Evolutionary conservation across 306 rosid genomes (phyloP).

Genomic region (Lupinus albus): DNA sequence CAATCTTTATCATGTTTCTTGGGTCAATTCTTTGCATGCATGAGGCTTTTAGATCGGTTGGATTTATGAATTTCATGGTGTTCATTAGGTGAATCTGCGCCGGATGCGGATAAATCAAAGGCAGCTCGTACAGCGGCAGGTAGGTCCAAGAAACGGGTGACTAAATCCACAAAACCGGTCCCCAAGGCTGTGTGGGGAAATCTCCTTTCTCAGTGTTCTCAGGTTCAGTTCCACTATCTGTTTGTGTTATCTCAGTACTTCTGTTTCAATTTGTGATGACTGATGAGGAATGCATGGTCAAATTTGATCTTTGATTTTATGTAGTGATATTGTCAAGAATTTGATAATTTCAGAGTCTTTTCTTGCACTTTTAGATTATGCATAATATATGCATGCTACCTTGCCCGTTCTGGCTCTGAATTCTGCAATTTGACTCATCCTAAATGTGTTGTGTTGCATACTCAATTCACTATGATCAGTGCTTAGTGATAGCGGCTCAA

Average conservation of each 20-base stretch:
- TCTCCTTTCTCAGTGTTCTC: conserved; percentile 80
- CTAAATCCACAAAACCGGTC: conserved; percentile 41
- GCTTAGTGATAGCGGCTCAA: too few relatives aligned
- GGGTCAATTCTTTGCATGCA: conserved; percentile 32
- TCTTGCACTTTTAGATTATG: not conserved
- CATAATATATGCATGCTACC: not conserved
- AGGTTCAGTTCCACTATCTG: conserved; percentile 54
- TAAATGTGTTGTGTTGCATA: conserved; percentile 4
- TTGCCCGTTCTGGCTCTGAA: too few relatives aligned
- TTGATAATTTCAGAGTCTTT: not conserved
- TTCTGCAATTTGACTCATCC: not conserved
- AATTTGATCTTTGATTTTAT: not conserved
- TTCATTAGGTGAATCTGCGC: conserved; percentile 55
- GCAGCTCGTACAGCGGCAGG: conserved; percentile 37
- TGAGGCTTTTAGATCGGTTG: conserved; percentile 39
- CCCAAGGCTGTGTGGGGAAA: conserved; percentile 75
- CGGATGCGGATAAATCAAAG: conserved; percentile 59
- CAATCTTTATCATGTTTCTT: conserved; percentile 4
- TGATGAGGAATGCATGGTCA: not conserved
- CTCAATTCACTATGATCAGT: not conserved
- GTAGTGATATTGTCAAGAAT: not conserved
- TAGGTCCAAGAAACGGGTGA: conserved; percentile 58
- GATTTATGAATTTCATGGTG: conserved; percentile 12
- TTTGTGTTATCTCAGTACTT: not conserved
- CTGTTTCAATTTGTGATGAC: not conserved